Evolutionary conservation across 106 monocot species (phyloP).

Genomic region (Apostasia shenzhenica): DNA sequence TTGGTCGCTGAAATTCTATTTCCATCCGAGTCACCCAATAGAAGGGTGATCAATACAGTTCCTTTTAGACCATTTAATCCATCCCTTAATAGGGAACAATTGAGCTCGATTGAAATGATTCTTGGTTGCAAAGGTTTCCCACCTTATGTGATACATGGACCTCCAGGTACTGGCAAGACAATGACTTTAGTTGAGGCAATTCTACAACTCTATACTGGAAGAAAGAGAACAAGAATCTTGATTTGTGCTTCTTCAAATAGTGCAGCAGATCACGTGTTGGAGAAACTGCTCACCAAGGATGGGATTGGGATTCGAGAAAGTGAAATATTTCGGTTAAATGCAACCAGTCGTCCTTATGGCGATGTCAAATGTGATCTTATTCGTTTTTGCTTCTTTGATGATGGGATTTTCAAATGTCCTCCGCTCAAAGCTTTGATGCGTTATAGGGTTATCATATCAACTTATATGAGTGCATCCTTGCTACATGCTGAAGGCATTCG

Average conservation of each 20-base stretch:
- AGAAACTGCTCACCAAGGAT: conserved; percentile 42
- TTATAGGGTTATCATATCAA: conserved; percentile 77
- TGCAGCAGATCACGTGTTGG: conserved; percentile 82
- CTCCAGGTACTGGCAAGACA: conserved; percentile 96
- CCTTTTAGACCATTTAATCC: conserved; percentile 38
- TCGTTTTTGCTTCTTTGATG: conserved; percentile 72
- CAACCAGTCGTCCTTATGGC: conserved; percentile 61
- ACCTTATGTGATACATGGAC: conserved; percentile 91
- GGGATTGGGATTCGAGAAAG: conserved; percentile 25
- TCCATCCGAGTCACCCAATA: conserved; percentile 26
- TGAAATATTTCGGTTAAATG: conserved; percentile 81
- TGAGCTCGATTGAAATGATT: conserved; percentile 57
- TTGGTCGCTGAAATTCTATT: conserved; percentile 57
- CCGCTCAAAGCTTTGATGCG: conserved; percentile 50
- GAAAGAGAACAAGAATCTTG: conserved; percentile 47
- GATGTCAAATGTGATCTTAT: conserved; percentile 75
- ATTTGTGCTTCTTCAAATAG: conserved; percentile 91
- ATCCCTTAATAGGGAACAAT: conserved; percentile 68
- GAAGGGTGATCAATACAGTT: conserved; percentile 25
- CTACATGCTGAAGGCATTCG: conserved; percentile 59
- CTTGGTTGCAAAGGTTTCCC: conserved; percentile 76
- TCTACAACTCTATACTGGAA: conserved; percentile 46
- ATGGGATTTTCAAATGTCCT: conserved; percentile 75
- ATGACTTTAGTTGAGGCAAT: conserved; percentile 78
- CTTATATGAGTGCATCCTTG: conserved; percentile 79